Evolutionary conservation across 352 stramenopile genomes (phyloP).

Genomic region (Phytopythium boreale): DNA sequence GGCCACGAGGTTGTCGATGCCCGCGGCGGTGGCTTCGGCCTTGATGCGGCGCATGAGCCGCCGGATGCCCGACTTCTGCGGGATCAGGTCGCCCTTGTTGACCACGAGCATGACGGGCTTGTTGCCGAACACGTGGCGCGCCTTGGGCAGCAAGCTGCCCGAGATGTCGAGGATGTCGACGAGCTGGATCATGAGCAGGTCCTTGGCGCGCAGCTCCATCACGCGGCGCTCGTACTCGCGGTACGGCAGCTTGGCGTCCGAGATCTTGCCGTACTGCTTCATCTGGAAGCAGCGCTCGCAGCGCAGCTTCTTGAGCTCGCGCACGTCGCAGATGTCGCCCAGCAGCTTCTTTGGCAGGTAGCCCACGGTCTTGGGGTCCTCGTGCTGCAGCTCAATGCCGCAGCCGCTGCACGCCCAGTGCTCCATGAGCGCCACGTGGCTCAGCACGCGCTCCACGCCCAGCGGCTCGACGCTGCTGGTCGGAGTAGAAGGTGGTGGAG

Average conservation of each 20-base stretch:
- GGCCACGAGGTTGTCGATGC: slow-evolving; percentile 77
- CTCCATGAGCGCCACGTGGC: slow-evolving; percentile 82
- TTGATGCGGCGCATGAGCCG: slow-evolving; percentile 82
- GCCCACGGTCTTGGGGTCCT: slow-evolving; percentile 54
- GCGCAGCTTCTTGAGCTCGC: slow-evolving; percentile 73
- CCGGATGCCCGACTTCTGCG: slow-evolving; percentile 75
- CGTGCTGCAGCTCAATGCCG: slow-evolving; percentile 75
- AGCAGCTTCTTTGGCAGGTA: slow-evolving; percentile 71
- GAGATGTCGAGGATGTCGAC: slow-evolving; percentile 92
- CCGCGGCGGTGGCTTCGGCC: slow-evolving; percentile 57
- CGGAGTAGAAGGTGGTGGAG: neutral
- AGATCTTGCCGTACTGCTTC: slow-evolving; percentile 85
- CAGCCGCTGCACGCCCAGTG: slow-evolving; percentile 80
- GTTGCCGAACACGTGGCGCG: slow-evolving; percentile 83
- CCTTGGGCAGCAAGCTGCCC: slow-evolving; percentile 83
- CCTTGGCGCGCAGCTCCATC: slow-evolving; percentile 78
- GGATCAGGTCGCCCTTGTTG: slow-evolving; percentile 91
- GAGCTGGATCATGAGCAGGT: slow-evolving; percentile 90
- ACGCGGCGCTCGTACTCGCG: slow-evolving; percentile 87
- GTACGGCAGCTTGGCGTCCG: slow-evolving; percentile 78
- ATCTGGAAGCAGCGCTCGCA: slow-evolving; percentile 89
- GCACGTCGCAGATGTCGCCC: slow-evolving; percentile 54
- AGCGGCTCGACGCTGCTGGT: slow-evolving; percentile 12
- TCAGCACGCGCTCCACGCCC: slow-evolving; percentile 56
- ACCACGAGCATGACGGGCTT: slow-evolving; percentile 89